phyloP scores from a whole-genome alignment of 345 rosid species.

The Hypericum perforatum region DNA sequence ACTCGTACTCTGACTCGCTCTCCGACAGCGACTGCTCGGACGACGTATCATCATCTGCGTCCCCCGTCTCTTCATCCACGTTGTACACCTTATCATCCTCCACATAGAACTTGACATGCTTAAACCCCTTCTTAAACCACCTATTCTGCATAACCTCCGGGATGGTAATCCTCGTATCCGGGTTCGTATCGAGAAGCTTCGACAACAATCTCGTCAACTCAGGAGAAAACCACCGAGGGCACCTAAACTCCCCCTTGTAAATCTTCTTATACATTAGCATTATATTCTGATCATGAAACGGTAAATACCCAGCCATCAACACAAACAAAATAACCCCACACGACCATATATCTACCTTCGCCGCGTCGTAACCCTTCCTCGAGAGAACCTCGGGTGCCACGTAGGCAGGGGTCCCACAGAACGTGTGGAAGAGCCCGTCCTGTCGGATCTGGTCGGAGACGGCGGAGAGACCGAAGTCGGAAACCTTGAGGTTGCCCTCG shows the following conservation, averaged over 20 bases:
- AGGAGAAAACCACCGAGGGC: conserved; percentile 3
- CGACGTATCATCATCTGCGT: conserved; percentile 11
- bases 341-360: conserved; percentile 3
- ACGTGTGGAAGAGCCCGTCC: conserved; percentile 5
- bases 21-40: conserved; percentile 45
- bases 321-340: conserved; percentile 1
- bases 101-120: conserved; percentile 25
- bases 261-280: conserved; percentile 4
- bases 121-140: conserved; percentile 32
- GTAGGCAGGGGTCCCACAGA: conserved; percentile 1
- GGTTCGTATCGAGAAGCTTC: conserved; percentile 4
- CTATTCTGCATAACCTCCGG: conserved; percentile 23
- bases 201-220: not conserved
- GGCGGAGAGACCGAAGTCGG: conserved; percentile 4
- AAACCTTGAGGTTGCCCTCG: not conserved
- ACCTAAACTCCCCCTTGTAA: conserved; percentile 1
- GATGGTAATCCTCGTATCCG: conserved; percentile 9
- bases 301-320: not conserved
- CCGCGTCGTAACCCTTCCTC: conserved; percentile 5
- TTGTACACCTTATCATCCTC: conserved; percentile 20
- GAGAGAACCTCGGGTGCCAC: not conserved
- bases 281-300: conserved; percentile 1
- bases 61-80: conserved; percentile 9
- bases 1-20: conserved; percentile 33
- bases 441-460: conserved; percentile 3